phyloP scores from a whole-genome alignment of 371 early-diverging fungal genomes.

The Mortierella sp. region DNA sequence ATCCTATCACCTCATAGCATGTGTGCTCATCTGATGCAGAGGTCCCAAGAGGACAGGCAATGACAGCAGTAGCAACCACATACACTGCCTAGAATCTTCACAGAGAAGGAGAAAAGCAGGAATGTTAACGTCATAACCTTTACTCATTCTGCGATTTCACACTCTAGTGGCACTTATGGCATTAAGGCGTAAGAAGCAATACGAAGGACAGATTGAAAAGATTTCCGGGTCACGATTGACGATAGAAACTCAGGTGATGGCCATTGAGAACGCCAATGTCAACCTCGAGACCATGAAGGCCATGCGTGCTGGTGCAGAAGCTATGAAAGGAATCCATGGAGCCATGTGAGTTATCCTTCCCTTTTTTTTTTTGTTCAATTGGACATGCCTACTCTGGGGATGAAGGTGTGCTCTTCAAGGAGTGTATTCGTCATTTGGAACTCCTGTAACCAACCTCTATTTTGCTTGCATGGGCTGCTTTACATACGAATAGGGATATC shows the following conservation, averaged over 20 bases:
- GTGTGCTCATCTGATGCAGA: no score
- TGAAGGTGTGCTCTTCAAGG: no score
- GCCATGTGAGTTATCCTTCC: constrained; percentile 72
- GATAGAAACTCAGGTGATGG: constrained; percentile 94
- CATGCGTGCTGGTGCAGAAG: constrained; percentile 93
- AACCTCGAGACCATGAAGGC: constrained; percentile 96
- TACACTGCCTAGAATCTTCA: no score
- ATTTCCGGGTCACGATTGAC: constrained; percentile 91
- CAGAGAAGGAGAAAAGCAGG: no score
- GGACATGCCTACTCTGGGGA: no score
- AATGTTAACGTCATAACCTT: neutral
- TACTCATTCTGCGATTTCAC: neutral
- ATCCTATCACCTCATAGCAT: no score
- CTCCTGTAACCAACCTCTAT: no score
- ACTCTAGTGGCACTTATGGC: constrained; percentile 88
- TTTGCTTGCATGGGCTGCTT: no score
- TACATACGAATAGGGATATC: constrained; percentile 81
- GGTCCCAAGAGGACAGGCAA: no score
- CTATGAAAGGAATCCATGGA: constrained; percentile 95
- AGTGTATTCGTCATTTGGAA: no score
- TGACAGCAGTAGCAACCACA: no score
- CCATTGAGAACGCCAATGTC: constrained; percentile 96
- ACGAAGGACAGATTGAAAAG: constrained; percentile 89
- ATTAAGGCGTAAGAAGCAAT: constrained; percentile 92
- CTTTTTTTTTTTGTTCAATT: constrained; percentile 2